A percentile compares a stretch with the other conserved stretches of the same genome.
These are phyloP conservation scores for Panaeolus papilionaceus DNA, from an alignment of 768 basidiomycete genomes.

Conservation along the genomic window DNA sequence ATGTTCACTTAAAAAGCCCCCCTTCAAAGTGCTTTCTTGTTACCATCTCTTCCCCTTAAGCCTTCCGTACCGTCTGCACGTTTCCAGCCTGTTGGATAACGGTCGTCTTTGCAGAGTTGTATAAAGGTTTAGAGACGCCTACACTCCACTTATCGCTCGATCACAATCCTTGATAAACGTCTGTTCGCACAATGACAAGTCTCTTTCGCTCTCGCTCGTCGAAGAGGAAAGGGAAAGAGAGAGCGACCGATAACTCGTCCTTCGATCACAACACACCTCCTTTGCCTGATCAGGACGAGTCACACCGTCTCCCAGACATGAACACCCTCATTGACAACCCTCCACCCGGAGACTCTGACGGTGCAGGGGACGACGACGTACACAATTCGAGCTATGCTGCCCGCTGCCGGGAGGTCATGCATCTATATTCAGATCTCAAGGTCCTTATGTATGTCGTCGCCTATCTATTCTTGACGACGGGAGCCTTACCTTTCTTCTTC, in stretches of 20 bases:
- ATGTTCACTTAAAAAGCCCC: background rate
- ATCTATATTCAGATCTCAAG: slow-evolving; percentile 18
- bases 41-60: background rate
- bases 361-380: slow-evolving; percentile 7
- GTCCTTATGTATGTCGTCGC: slow-evolving; percentile 8
- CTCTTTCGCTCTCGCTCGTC: background rate
- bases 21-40: background rate
- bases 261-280: background rate
- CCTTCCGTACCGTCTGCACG: background rate
- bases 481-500: background rate
- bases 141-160: background rate
- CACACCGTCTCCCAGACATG: background rate
- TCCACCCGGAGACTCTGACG: background rate
- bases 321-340: background rate
- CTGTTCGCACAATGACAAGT: background rate
- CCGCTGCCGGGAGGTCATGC: slow-evolving; percentile 21
- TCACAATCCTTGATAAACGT: background rate
- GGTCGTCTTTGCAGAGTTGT: background rate
- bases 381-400: slow-evolving; percentile 18
- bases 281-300: background rate
- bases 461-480: background rate
- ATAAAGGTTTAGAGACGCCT: background rate
- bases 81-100: background rate
- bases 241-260: background rate
- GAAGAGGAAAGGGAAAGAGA: background rate